phyloP scores from a whole-genome alignment of 2,329 filamentous ascomycete species.

The Dactylellina drechsleri region DNA sequence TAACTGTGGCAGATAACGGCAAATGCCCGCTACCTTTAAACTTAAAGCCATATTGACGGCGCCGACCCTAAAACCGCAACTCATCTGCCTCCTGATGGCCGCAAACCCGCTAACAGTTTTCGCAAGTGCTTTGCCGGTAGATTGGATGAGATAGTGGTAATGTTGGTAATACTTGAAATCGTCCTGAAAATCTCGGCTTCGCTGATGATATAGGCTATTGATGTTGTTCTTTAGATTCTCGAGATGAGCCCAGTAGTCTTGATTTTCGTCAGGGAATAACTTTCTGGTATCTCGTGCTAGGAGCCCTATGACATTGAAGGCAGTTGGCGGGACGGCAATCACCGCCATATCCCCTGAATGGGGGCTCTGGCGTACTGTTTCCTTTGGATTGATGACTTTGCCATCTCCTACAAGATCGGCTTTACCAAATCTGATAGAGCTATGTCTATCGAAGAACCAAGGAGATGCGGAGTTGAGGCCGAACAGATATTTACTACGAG shows the following conservation, averaged over 20 bases:
- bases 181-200: background rate
- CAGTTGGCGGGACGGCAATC: background rate
- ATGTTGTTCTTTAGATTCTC: background rate
- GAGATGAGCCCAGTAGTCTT: slow-evolving; percentile 5
- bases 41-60: no score
- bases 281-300: background rate
- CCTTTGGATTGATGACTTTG: background rate
- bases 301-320: background rate
- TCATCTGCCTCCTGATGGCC: no score
- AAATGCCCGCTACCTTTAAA: no score
- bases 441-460: slow-evolving; percentile 2
- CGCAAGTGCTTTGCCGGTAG: background rate
- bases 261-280: slow-evolving; percentile 17
- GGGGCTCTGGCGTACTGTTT: background rate
- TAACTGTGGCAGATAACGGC: background rate
- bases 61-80: no score
- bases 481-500: background rate
- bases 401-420: background rate
- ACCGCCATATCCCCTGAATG: background rate
- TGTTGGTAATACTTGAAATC: slow-evolving; percentile 2
- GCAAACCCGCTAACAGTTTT: slow-evolving; percentile 2
- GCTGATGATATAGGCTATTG: background rate
- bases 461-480: slow-evolving; percentile 2
- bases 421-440: slow-evolving; percentile 6
- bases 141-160: background rate